Evolutionary conservation across 805 yeast genomes (phyloP).

Genomic region (Kurtzmaniella cleridarum): DNA sequence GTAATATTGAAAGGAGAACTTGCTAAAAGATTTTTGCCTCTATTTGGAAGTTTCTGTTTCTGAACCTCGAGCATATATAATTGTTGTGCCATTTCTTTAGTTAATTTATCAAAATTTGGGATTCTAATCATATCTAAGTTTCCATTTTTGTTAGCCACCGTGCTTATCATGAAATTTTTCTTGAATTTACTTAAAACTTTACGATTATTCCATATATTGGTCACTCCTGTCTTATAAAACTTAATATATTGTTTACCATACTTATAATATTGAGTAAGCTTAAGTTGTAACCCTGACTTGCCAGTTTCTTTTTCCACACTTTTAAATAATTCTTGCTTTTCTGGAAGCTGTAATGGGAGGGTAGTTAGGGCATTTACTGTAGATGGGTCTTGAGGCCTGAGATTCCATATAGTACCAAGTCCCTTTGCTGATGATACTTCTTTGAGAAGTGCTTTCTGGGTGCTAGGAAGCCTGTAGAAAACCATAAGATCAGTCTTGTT

Average conservation of each 20-base stretch:
- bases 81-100: slow-evolving; percentile 28
- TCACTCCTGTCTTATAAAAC: slow-evolving; percentile 56
- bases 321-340: slow-evolving; percentile 21
- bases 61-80: slow-evolving; percentile 35
- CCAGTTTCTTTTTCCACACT: slow-evolving; percentile 17
- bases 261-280: slow-evolving; percentile 33
- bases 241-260: slow-evolving; percentile 41
- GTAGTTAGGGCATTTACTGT: slow-evolving; percentile 24
- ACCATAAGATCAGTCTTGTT: too few relatives aligned
- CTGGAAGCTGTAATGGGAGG: slow-evolving; percentile 22
- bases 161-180: slow-evolving; percentile 14
- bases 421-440: too few relatives aligned
- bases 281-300: slow-evolving; percentile 12
- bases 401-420: too few relatives aligned
- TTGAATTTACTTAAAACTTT: slow-evolving; percentile 8
- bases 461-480: too few relatives aligned
- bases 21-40: background rate
- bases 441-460: too few relatives aligned
- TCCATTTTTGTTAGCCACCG: slow-evolving; percentile 18
- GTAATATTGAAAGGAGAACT: slow-evolving; percentile 27
- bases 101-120: slow-evolving; percentile 30
- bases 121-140: slow-evolving; percentile 20
- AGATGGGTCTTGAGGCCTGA: background rate
- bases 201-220: slow-evolving; percentile 47
- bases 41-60: slow-evolving; percentile 13